These are phyloP conservation scores for Rubroshorea leprosula DNA, from an alignment of 345 rosid genomes.

Conservation along the genomic window DNA sequence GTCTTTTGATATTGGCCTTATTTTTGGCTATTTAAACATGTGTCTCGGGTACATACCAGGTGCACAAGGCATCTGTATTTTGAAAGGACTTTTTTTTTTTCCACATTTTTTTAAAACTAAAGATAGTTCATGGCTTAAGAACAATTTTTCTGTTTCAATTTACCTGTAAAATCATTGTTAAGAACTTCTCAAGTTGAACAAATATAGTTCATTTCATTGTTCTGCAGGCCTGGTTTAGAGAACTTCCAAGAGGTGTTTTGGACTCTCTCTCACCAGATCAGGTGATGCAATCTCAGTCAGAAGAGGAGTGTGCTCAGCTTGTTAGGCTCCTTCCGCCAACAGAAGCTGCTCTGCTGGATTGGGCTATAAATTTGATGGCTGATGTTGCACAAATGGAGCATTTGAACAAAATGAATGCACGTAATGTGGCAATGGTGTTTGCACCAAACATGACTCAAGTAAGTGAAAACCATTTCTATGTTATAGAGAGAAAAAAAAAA, in stretches of 20 bases:
- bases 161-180: background rate
- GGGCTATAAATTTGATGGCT: slow-evolving; percentile 95
- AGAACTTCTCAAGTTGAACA: background rate
- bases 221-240: slow-evolving; percentile 96
- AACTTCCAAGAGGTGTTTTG: slow-evolving; percentile 87
- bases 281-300: slow-evolving; percentile 81
- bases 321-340: slow-evolving; percentile 80
- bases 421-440: slow-evolving; percentile 91
- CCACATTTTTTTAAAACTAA: background rate
- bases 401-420: slow-evolving; percentile 93
- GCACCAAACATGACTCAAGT: slow-evolving; percentile 99
- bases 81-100: too few relatives aligned
- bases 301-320: slow-evolving; percentile 82
- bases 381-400: slow-evolving; percentile 85
- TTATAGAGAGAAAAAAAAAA: too few relatives aligned
- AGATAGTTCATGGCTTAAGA: background rate
- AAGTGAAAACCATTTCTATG: slow-evolving; percentile 20
- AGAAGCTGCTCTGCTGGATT: slow-evolving; percentile 82
- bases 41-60: background rate
- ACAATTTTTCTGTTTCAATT: background rate
- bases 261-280: slow-evolving; percentile 83
- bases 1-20: background rate
- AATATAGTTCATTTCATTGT: slow-evolving; percentile 1
- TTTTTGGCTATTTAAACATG: slow-evolving; percentile 2
- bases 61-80: too few relatives aligned